Evolutionary conservation across 495 filamentous ascomycete genomes (phyloP).

Genomic region (Hyaloscypha finlandica): DNA sequence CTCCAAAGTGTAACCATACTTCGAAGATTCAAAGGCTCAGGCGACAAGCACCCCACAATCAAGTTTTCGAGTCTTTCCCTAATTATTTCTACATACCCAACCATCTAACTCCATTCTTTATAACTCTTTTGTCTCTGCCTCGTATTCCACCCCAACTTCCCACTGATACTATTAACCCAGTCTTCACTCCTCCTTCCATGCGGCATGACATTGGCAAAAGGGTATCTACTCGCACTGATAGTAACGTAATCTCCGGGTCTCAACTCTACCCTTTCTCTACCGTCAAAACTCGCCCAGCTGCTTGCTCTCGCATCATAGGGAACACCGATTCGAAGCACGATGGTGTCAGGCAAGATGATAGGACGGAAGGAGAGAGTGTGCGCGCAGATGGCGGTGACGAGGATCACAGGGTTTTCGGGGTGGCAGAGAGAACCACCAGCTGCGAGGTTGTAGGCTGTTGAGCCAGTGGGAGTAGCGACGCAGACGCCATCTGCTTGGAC

Average conservation of each 20-base stretch:
- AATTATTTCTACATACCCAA: neutral
- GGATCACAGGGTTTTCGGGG: slow-evolving; percentile 95
- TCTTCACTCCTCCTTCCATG: slow-evolving; percentile 76
- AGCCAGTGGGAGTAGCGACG: slow-evolving; percentile 89
- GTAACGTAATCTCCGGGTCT: slow-evolving; percentile 93
- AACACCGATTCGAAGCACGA: slow-evolving; percentile 87
- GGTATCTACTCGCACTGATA: slow-evolving; percentile 87
- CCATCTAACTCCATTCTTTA: slow-evolving; percentile 43
- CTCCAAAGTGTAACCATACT: neutral
- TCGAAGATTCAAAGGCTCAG: neutral
- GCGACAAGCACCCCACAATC: neutral
- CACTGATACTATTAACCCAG: slow-evolving; percentile 89
- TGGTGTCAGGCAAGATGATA: slow-evolving; percentile 92
- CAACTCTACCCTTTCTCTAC: slow-evolving; percentile 85
- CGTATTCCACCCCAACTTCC: slow-evolving; percentile 92
- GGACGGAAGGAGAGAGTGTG: slow-evolving; percentile 96
- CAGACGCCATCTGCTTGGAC: slow-evolving; percentile 87
- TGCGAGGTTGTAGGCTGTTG: slow-evolving; percentile 95
- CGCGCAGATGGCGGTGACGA: slow-evolving; percentile 92
- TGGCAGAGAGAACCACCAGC: slow-evolving; percentile 95
- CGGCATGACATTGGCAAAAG: slow-evolving; percentile 86
- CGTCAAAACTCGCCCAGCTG: slow-evolving; percentile 97
- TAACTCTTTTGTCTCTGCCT: slow-evolving; percentile 71
- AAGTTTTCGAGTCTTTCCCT: neutral
- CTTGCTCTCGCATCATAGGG: slow-evolving; percentile 87